Evolutionary conservation across 495 filamentous ascomycete genomes (phyloP).

Genomic region (Mycothermus thermophilus): DNA sequence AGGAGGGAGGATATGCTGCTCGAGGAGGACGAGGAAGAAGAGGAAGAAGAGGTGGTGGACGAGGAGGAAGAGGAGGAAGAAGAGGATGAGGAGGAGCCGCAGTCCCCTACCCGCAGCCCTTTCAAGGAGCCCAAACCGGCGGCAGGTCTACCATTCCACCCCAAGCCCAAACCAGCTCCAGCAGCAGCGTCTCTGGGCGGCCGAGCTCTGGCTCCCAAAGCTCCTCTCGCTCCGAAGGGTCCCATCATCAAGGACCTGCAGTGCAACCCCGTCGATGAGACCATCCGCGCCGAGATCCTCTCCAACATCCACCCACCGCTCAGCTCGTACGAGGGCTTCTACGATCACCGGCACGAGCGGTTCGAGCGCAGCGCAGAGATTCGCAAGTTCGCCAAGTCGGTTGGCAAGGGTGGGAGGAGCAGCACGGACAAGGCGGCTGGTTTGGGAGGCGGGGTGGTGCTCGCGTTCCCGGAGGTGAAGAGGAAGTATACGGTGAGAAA

Average conservation of each 20-base stretch:
- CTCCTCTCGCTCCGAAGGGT: constrained; percentile 21
- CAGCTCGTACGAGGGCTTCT: constrained; percentile 60
- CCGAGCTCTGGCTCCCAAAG: constrained; percentile 10
- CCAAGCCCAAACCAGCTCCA: constrained; percentile 18
- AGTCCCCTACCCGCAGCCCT: constrained; percentile 46
- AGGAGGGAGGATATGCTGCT: constrained; percentile 10
- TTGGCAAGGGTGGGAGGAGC: constrained; percentile 46
- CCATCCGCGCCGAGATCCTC: constrained; percentile 59
- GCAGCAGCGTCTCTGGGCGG: too few relatives aligned
- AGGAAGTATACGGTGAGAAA: constrained; percentile 61
- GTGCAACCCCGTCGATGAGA: constrained; percentile 77
- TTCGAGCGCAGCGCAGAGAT: constrained; percentile 58
- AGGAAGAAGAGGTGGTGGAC: constrained; percentile 29
- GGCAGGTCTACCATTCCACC: constrained; percentile 35
- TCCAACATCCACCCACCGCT: constrained; percentile 56
- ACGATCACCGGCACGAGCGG: constrained; percentile 44
- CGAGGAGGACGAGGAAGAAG: constrained; percentile 15
- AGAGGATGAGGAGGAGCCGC: constrained; percentile 31
- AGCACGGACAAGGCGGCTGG: constrained; percentile 47
- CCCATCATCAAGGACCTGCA: constrained; percentile 67
- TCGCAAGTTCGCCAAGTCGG: constrained; percentile 57
- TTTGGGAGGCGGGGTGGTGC: constrained; percentile 39
- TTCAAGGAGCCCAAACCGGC: constrained; percentile 17
- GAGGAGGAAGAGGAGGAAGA: constrained; percentile 24
- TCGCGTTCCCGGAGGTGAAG: constrained; percentile 51